phyloP scores from a whole-genome alignment of 352 stramenopile genomes.

The Pythium brassicae region DNA sequence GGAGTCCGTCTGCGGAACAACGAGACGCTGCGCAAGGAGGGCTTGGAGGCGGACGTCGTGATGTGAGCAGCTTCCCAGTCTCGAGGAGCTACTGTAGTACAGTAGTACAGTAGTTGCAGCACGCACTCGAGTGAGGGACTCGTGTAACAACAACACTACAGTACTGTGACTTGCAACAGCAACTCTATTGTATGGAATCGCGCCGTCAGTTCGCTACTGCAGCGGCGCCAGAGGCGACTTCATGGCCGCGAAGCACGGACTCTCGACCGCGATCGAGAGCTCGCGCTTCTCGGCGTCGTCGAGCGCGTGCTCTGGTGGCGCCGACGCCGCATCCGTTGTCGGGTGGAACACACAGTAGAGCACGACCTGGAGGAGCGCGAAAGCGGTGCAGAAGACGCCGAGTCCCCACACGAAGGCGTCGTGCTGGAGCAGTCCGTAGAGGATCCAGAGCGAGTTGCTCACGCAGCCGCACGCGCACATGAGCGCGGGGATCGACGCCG shows the following conservation, averaged over 20 bases:
- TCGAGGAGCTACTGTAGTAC: too few relatives aligned
- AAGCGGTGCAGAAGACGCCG: slow-evolving; percentile 24
- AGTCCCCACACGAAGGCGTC: slow-evolving; percentile 46
- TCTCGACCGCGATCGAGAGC: slow-evolving; percentile 2
- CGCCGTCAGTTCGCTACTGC: not conserved
- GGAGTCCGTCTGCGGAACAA: not conserved
- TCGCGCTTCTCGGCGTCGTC: slow-evolving; percentile 4
- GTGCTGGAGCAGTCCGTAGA: slow-evolving; percentile 38
- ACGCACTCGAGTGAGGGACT: too few relatives aligned
- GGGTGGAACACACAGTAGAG: slow-evolving; percentile 40
- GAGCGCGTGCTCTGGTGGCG: not conserved
- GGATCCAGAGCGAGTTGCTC: slow-evolving; percentile 53
- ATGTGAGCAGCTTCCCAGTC: not conserved
- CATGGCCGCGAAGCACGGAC: slow-evolving; percentile 5
- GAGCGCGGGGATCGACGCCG: slow-evolving; percentile 40
- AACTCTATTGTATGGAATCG: not conserved
- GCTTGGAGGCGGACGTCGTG: not conserved
- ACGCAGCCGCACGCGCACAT: slow-evolving; percentile 36
- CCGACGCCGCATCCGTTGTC: not conserved
- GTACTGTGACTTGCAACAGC: too few relatives aligned
- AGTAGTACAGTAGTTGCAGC: too few relatives aligned
- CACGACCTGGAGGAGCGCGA: slow-evolving; percentile 34
- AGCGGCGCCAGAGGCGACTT: slow-evolving; percentile 5
- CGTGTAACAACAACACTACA: too few relatives aligned
- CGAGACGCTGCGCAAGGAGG: not conserved